These are phyloP conservation scores for Botrytis aclada DNA, from an alignment of 2,329 filamentous ascomycete species.

Conservation along the genomic window DNA sequence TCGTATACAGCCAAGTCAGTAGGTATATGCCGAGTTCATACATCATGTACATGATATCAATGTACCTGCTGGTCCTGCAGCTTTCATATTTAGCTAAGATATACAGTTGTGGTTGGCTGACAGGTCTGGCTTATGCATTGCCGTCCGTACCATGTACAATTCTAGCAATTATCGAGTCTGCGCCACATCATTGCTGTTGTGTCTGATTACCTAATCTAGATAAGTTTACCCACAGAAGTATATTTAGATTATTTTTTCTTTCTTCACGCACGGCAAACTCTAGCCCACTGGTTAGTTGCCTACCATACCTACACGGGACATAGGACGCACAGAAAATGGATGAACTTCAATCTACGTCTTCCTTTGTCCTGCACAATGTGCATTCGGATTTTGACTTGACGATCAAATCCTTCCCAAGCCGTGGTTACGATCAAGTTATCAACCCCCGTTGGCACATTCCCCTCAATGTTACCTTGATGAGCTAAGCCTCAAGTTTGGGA, in stretches of 20 bases:
- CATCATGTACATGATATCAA: background rate
- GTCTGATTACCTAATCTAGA: background rate
- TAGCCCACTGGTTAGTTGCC: background rate
- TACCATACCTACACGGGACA: background rate
- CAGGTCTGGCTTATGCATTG: background rate
- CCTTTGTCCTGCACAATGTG: background rate
- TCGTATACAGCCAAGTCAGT: background rate
- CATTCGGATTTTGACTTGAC: background rate
- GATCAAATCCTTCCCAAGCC: background rate
- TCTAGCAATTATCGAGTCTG: background rate
- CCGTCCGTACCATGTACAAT: background rate
- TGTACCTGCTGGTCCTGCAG: background rate
- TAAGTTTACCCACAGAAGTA: background rate
- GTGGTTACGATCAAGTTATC: background rate
- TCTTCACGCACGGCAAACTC: background rate
- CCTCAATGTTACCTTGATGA: background rate
- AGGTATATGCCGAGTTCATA: background rate
- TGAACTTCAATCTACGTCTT: background rate
- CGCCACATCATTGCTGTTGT: background rate
- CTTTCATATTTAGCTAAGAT: constrained; percentile 2
- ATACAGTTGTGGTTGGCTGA: background rate
- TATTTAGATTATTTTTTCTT: background rate
- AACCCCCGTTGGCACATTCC: background rate
- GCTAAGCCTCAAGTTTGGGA: background rate
- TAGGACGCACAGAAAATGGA: background rate